A percentile compares a stretch with the other conserved stretches of the same genome.
phyloP scores from a whole-genome alignment of 305 asterid genomes.

The Fraxinus baroniana region DNA sequence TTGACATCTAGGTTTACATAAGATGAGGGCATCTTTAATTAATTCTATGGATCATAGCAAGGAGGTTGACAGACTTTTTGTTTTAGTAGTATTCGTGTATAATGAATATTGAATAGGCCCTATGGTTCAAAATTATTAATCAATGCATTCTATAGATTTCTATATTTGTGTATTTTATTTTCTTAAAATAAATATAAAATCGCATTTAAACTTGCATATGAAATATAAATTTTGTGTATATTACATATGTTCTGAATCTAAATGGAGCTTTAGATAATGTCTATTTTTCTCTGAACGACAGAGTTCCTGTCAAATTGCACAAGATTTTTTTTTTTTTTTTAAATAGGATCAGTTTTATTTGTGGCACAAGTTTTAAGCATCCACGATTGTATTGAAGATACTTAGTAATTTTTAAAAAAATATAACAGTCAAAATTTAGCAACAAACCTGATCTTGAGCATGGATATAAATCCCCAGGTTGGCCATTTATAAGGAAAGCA shows the following conservation, averaged over 20 bases:
- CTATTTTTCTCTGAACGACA: background rate
- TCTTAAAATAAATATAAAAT: too few species aligned
- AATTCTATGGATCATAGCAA: background rate
- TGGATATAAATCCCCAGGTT: slow-evolving; percentile 61
- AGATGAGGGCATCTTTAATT: too few species aligned
- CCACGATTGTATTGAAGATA: background rate
- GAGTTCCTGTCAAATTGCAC: background rate
- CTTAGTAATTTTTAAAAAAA: background rate
- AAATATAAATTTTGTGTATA: background rate
- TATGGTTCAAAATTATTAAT: too few species aligned
- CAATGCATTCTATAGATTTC: background rate
- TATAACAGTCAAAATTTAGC: background rate
- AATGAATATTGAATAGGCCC: background rate
- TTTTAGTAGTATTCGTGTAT: background rate
- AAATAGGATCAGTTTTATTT: background rate
- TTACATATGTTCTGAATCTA: too few species aligned
- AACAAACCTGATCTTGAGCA: slow-evolving; percentile 55
- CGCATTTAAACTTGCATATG: background rate
- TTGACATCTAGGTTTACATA: background rate
- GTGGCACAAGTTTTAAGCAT: background rate
- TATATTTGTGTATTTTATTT: too few species aligned
- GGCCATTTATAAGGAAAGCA: slow-evolving; percentile 70
- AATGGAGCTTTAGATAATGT: background rate
- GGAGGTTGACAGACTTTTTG: background rate
- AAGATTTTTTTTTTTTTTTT: too few species aligned